Evolutionary conservation across 2,329 filamentous ascomycete species (phyloP), one percentile per base, ranked within the genome.

Genomic region (Aureobasidium sp.): DNA sequence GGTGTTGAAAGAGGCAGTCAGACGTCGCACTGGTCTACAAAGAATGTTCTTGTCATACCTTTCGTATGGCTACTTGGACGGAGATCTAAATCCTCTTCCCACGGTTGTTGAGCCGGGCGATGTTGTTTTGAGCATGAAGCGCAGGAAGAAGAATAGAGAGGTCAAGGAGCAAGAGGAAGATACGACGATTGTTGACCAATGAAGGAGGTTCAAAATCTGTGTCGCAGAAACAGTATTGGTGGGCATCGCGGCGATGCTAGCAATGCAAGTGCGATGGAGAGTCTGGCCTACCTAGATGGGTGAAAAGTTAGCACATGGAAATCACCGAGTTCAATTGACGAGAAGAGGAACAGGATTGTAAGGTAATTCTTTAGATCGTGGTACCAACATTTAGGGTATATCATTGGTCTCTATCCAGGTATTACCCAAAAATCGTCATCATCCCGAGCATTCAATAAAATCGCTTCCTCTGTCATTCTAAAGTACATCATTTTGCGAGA

Each of bases 21-120:
- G 78, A 17, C 75, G 87, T 17, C 70, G 77, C 0, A 69, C 89
- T 37, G 65, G 78, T 26, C 70, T 89, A n/a, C 77, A 85, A 61
- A 64, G 76, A 13, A 78, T 82, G 67, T 76, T 86, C 51, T 67
- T 80, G 15, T 75, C 80, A 62, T 86, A 89, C 79, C 77, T 86
- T 66, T 64, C 83, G 17, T 89, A 83, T 78, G 88, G 88, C 0
- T 82, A 82, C 69, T 74, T 87, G 32, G 79, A 88, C 71, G 79
- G 77, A 57, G 53, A 70, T 5, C 79, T 82, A 53, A 70, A 76
- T 65, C 80, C 85, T 69, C 68, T 83, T 5, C 76, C 79, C 0
- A 29, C n/a, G 3, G 32, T 65, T 5, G 81, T 83, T 2, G 76
- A 73, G 10, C 71, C 77, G 55, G 77, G 81, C 53, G 79, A 84